Conservation (phyloP, 768 basidiomycete genomes). For the Phallus indusiatus region DNA sequence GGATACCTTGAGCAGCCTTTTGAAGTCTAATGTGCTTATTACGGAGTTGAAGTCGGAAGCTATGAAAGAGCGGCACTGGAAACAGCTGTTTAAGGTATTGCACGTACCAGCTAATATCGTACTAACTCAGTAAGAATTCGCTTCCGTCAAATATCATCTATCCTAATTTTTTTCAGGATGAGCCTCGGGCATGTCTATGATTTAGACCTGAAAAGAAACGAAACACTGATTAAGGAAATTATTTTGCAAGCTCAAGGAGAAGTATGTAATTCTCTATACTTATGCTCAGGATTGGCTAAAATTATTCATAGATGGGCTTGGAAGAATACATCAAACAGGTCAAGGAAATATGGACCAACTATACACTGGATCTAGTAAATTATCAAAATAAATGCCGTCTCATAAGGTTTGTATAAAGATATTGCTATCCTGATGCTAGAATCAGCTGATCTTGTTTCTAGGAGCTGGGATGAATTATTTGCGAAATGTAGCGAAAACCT, state of each 20-base stretch:
- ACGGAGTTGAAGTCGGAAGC: constrained; percentile 95
- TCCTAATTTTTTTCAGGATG: constrained; percentile 45
- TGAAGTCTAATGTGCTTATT: constrained; percentile 87
- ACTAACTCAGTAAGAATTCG: constrained; percentile 51
- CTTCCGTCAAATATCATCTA: background rate
- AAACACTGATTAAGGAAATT: constrained; percentile 83
- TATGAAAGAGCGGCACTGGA: constrained; percentile 96
- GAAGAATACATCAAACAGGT: constrained; percentile 96
- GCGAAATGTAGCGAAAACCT: constrained; percentile 96
- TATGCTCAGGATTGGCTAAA: background rate
- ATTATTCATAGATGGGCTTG: constrained; percentile 65
- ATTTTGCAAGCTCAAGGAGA: constrained; percentile 98
- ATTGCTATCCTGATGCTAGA: background rate
- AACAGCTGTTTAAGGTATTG: constrained; percentile 87
- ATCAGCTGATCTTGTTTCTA: background rate
- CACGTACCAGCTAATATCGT: constrained; percentile 66
- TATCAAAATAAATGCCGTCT: constrained; percentile 98
- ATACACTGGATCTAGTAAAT: constrained; percentile 91
- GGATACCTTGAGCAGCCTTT: constrained; percentile 71
- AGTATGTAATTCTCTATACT: constrained; percentile 30
- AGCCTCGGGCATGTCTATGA: constrained; percentile 96
- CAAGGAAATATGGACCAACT: constrained; percentile 93
- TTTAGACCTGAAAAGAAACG: constrained; percentile 90
- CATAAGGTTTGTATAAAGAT: constrained; percentile 50
- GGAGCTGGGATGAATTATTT: constrained; percentile 93